Conservation (phyloP, 2,329 filamentous ascomycete genomes). For the Pyrenophora tritici-repentis region DNA sequence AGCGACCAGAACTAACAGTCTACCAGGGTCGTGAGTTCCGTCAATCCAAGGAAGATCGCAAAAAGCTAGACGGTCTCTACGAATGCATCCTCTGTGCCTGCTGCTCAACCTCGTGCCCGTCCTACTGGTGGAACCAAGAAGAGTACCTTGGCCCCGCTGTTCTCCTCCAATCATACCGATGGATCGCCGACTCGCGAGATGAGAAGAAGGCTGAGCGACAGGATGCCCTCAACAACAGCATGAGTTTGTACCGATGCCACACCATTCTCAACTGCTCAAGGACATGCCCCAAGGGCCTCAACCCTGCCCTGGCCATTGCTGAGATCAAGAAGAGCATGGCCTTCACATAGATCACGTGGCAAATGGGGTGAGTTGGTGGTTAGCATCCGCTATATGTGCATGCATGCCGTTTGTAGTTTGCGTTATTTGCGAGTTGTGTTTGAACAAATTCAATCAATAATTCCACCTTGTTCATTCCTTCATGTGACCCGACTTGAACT, state of each 20-base stretch:
- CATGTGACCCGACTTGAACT: too few species aligned
- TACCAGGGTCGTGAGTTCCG: constrained; percentile 85
- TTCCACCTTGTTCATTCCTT: not conserved
- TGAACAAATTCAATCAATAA: constrained; percentile 11
- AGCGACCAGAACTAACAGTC: constrained; percentile 20
- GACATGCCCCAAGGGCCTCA: constrained; percentile 97
- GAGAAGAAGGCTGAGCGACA: constrained; percentile 87
- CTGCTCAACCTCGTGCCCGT: constrained; percentile 99
- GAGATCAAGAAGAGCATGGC: constrained; percentile 99
- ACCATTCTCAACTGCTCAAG: constrained; percentile 98
- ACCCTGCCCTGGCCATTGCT: constrained; percentile 92
- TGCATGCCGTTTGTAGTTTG: constrained; percentile 10
- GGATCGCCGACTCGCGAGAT: constrained; percentile 94
- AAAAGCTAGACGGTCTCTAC: constrained; percentile 96
- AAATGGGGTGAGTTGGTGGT: not conserved
- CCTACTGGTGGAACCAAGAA: constrained; percentile 99
- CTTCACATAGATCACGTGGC: constrained; percentile 43
- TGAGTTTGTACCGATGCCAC: constrained; percentile 98
- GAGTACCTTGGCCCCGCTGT: constrained; percentile 98
- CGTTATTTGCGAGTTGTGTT: constrained; percentile 16
- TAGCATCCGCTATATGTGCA: constrained; percentile 13
- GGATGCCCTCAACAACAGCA: constrained; percentile 93
- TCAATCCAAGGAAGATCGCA: constrained; percentile 88
- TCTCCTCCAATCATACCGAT: constrained; percentile 96
- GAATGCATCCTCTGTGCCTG: constrained; percentile 99